phyloP scores from a whole-genome alignment of 441 rosid genomes.

The Erodium trifolium region DNA sequence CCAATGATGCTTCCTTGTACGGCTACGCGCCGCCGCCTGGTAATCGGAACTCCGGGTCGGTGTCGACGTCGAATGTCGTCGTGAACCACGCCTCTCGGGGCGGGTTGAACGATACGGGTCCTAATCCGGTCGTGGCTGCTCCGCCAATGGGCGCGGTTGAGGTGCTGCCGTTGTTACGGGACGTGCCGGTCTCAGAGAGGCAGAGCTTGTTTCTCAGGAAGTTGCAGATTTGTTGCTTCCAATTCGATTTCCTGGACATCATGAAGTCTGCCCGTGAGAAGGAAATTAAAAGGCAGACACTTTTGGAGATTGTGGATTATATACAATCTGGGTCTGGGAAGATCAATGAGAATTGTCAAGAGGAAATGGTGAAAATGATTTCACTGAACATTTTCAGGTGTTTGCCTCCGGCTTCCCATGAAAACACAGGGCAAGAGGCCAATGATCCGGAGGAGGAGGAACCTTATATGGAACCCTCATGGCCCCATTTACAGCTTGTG shows the following conservation, averaged over 20 bases:
- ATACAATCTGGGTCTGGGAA: conserved; percentile 76
- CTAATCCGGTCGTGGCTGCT: conserved; percentile 15
- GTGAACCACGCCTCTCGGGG: conserved; percentile 67
- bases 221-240: conserved; percentile 70
- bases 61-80: conserved; percentile 39
- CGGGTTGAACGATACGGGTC: conserved; percentile 23
- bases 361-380: conserved; percentile 77
- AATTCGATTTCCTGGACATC: conserved; percentile 54
- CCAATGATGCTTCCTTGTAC: conserved; percentile 27
- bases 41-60: conserved; percentile 23
- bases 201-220: conserved; percentile 59
- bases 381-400: conserved; percentile 58
- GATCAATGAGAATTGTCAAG: conserved; percentile 63
- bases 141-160: conserved; percentile 57
- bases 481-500: conserved; percentile 62
- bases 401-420: conserved; percentile 75
- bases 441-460: conserved; percentile 88
- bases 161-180: conserved; percentile 60
- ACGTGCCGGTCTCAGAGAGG: conserved; percentile 55
- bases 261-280: conserved; percentile 54
- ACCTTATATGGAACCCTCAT: conserved; percentile 66
- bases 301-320: conserved; percentile 69
- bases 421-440: conserved; percentile 70
- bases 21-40: neutral
- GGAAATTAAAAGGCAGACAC: conserved; percentile 77